Conservation (phyloP, 257 asterid species). For the Ocimum tenuiflorum region DNA sequence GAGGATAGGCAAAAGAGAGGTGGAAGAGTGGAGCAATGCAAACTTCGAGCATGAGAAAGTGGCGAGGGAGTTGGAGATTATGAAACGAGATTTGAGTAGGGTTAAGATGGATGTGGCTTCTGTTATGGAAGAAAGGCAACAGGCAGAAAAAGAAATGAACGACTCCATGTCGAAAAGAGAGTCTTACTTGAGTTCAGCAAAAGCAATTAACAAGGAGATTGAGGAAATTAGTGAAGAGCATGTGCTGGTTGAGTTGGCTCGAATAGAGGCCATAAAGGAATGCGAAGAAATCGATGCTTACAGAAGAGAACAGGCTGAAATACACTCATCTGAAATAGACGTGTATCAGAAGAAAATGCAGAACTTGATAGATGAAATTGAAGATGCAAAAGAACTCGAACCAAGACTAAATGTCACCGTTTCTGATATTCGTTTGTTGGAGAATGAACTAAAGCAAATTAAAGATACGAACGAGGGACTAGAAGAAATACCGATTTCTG, state of each 20-base stretch:
- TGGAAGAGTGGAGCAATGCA: slow-evolving; percentile 19
- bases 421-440: slow-evolving; percentile 45
- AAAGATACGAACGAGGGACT: slow-evolving; percentile 34
- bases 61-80: slow-evolving; percentile 46
- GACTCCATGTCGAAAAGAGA: slow-evolving; percentile 27
- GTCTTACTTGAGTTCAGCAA: slow-evolving; percentile 29
- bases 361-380: slow-evolving; percentile 30
- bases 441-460: slow-evolving; percentile 44
- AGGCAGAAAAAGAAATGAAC: slow-evolving; percentile 45
- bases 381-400: slow-evolving; percentile 37
- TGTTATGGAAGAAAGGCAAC: slow-evolving; percentile 46
- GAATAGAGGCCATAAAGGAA: slow-evolving; percentile 74
- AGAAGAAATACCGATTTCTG: slow-evolving; percentile 13
- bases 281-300: slow-evolving; percentile 46
- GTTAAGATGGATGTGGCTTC: slow-evolving; percentile 77
- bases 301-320: slow-evolving; percentile 33
- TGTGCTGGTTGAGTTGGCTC: slow-evolving; percentile 81
- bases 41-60: slow-evolving; percentile 31
- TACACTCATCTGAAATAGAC: slow-evolving; percentile 37
- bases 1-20: slow-evolving; percentile 28
- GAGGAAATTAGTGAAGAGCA: slow-evolving; percentile 71
- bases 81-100: slow-evolving; percentile 52
- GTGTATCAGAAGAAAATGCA: slow-evolving; percentile 33
- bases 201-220: slow-evolving; percentile 43
- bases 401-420: slow-evolving; percentile 36